Conservation (phyloP, 2,329 filamentous ascomycete genomes). For the Epichloe coenophiala region DNA sequence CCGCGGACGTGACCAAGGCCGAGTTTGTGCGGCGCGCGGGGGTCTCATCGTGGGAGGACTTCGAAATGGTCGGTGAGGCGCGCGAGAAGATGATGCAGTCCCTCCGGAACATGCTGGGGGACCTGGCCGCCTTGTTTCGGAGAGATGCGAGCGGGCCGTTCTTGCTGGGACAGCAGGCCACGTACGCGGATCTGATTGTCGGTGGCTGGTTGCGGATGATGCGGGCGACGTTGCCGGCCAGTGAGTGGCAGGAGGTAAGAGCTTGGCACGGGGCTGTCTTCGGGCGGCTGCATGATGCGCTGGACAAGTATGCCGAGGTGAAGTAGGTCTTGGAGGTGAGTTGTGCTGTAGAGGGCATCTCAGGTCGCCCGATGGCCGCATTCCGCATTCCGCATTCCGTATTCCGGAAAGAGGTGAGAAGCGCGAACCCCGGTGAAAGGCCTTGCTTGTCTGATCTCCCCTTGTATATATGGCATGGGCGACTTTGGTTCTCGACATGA, state of each 20-base stretch:
- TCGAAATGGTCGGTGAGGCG: slow-evolving; percentile 23
- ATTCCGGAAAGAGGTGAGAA: too few species aligned
- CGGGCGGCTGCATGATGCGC: slow-evolving; percentile 33
- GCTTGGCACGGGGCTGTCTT: slow-evolving; percentile 38
- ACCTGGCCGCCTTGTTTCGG: slow-evolving; percentile 27
- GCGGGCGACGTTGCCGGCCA: slow-evolving; percentile 21
- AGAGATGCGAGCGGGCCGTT: slow-evolving; percentile 30
- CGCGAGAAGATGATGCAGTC: slow-evolving; percentile 23
- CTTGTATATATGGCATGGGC: too few species aligned
- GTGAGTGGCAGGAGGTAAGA: slow-evolving; percentile 33
- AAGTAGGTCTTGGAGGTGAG: neutral
- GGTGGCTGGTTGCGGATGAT: slow-evolving; percentile 42
- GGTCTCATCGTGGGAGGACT: slow-evolving; percentile 29
- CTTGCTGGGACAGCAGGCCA: slow-evolving; percentile 28
- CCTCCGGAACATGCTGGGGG: slow-evolving; percentile 27
- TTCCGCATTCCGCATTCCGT: too few species aligned
- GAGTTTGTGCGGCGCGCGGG: slow-evolving; percentile 35
- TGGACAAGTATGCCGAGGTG: slow-evolving; percentile 22
- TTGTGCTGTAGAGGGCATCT: too few species aligned
- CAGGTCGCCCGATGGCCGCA: too few species aligned
- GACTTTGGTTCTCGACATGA: too few species aligned
- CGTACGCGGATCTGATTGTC: slow-evolving; percentile 43
- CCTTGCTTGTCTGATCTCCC: too few species aligned
- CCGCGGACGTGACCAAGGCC: slow-evolving; percentile 28
- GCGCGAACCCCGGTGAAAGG: too few species aligned